A percentile compares a stretch with the other conserved stretches of the same genome.
These are phyloP conservation scores for Lactarius sanguifluus DNA, from an alignment of 768 basidiomycete genomes.

Conservation along the genomic window DNA sequence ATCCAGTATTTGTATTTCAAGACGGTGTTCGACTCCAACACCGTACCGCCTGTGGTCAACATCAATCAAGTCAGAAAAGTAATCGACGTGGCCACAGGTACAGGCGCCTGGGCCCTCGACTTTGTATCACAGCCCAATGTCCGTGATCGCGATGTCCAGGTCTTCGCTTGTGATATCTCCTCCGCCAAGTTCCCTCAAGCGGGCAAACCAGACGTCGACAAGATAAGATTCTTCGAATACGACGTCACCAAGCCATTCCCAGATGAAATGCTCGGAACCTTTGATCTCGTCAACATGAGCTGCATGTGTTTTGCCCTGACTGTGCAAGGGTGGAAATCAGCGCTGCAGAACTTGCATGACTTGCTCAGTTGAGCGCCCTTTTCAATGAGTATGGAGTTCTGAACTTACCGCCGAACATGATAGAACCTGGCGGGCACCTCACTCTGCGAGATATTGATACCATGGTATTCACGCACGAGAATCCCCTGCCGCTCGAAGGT, in stretches of 20 bases:
- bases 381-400: neutral
- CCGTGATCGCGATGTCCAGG: neutral
- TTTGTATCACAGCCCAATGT: neutral
- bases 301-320: neutral
- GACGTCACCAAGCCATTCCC: slow-evolving; percentile 8
- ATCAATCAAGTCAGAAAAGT: neutral
- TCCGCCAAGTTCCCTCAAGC: neutral
- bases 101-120: neutral
- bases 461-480: too few relatives aligned
- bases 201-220: neutral
- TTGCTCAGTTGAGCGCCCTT: neutral
- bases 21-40: neutral
- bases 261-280: neutral
- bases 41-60: slow-evolving; percentile 6
- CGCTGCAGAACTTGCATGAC: neutral
- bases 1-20: neutral
- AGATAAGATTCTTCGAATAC: slow-evolving; percentile 4
- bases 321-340: neutral
- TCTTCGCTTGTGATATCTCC: slow-evolving; percentile 1
- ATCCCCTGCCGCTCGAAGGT: too few relatives aligned
- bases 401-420: neutral
- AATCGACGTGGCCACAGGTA: neutral
- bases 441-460: neutral
- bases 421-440: slow-evolving; percentile 10
- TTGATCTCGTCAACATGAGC: slow-evolving; percentile 4